Conservation (phyloP, 306 rosid species). For the Pachyrhizus erosus region DNA sequence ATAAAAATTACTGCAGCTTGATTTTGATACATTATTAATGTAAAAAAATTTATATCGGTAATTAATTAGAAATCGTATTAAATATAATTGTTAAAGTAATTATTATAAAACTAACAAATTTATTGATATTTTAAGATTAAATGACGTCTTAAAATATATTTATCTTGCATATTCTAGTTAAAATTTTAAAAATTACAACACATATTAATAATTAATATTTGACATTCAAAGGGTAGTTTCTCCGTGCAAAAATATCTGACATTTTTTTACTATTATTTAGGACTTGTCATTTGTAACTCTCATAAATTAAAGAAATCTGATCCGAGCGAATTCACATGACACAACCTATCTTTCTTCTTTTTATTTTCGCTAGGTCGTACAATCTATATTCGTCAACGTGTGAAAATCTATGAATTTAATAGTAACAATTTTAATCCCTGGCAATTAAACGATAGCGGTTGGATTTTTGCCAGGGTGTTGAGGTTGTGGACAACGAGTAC, state of each 20-base stretch:
- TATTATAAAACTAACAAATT: too few relatives aligned
- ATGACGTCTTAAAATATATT: too few relatives aligned
- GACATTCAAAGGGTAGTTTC: not conserved
- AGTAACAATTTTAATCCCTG: not conserved
- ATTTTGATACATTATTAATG: too few relatives aligned
- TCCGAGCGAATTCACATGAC: not conserved
- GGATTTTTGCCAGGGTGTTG: slow-evolving; percentile 64
- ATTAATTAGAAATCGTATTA: too few relatives aligned
- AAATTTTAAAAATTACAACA: too few relatives aligned
- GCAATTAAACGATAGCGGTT: slow-evolving; percentile 41
- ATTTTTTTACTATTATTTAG: not conserved
- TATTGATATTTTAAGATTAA: too few relatives aligned
- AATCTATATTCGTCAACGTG: not conserved
- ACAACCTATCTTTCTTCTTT: not conserved
- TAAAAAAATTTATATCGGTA: too few relatives aligned
- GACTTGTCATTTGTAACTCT: not conserved
- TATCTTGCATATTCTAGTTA: too few relatives aligned
- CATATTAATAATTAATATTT: not conserved
- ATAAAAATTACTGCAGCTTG: too few relatives aligned
- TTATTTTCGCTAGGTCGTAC: not conserved
- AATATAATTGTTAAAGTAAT: too few relatives aligned
- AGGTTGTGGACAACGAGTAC: slow-evolving; percentile 78
- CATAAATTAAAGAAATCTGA: not conserved
- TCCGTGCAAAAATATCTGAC: not conserved
- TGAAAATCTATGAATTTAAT: not conserved